Percentiles rank a stretch among this genome's conserved stretches.
Conservation (phyloP, 192 early-diverging fungal species). For the Linnemannia exigua region DNA sequence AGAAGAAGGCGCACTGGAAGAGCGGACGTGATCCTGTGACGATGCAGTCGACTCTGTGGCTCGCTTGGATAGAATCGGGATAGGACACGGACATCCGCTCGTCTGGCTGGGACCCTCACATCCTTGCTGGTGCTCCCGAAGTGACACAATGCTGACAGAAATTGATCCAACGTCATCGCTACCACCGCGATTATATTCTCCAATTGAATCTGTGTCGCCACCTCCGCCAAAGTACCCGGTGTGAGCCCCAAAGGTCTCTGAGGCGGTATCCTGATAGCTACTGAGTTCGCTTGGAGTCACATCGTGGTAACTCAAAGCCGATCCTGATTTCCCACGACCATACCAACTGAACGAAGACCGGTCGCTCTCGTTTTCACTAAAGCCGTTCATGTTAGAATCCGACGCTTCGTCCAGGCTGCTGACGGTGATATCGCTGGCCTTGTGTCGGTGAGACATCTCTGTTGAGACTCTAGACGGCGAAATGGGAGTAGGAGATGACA, state of each 20-base stretch:
- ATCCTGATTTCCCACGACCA: slow-evolving; percentile 42
- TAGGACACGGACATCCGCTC: background rate
- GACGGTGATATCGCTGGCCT: background rate
- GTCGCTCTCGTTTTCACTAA: slow-evolving; percentile 15
- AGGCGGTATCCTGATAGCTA: slow-evolving; percentile 24
- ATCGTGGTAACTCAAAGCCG: slow-evolving; percentile 39
- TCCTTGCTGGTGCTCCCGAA: background rate
- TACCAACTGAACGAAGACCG: slow-evolving; percentile 46
- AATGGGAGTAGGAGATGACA: background rate
- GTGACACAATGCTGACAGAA: background rate
- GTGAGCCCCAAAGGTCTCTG: background rate
- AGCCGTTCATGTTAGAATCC: background rate
- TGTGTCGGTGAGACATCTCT: slow-evolving; percentile 5
- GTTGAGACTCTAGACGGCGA: background rate
- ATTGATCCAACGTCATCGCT: background rate
- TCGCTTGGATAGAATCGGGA: background rate
- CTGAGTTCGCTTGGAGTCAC: slow-evolving; percentile 34
- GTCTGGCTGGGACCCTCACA: background rate
- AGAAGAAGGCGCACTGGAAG: background rate
- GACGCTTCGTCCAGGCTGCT: slow-evolving; percentile 6
- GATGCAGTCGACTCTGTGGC: background rate
- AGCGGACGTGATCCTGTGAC: background rate
- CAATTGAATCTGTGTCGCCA: background rate
- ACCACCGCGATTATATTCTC: background rate
- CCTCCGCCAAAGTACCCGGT: background rate